phyloP scores from a whole-genome alignment of 2,329 filamentous ascomycete genomes.

The Helotiales sp. region DNA sequence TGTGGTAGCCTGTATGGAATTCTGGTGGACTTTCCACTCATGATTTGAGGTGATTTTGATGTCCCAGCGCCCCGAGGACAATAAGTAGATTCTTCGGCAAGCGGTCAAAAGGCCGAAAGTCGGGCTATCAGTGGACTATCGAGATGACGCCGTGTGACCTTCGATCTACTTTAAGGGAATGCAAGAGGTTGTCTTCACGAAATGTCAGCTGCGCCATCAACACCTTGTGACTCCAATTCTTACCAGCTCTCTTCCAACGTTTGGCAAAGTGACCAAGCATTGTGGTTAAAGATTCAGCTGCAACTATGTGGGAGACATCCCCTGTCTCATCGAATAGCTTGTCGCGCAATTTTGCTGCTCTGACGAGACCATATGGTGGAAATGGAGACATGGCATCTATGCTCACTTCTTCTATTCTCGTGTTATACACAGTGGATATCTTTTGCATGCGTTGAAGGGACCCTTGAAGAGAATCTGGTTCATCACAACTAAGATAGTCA shows the following conservation, averaged over 20 bases:
- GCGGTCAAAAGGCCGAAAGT: neutral
- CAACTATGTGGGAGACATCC: conserved; percentile 8
- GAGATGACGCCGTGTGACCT: neutral
- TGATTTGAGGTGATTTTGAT: no score
- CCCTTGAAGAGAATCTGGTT: conserved; percentile 14
- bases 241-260: conserved; percentile 19
- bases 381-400: conserved; percentile 19
- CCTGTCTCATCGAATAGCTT: conserved; percentile 17
- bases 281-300: conserved; percentile 3
- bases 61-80: no score
- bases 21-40: no score
- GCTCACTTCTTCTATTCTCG: conserved; percentile 10
- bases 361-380: conserved; percentile 12
- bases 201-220: neutral
- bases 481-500: neutral
- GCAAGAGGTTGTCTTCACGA: conserved; percentile 6
- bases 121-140: neutral
- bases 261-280: conserved; percentile 19
- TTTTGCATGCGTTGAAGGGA: conserved; percentile 10
- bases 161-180: conserved; percentile 5
- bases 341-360: conserved; percentile 5
- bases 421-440: conserved; percentile 13
- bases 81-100: no score
- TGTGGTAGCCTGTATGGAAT: no score
- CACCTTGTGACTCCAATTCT: neutral